phyloP scores from a whole-genome alignment of 1,284 basidiomycete species.

The Ganoderma boninense region DNA sequence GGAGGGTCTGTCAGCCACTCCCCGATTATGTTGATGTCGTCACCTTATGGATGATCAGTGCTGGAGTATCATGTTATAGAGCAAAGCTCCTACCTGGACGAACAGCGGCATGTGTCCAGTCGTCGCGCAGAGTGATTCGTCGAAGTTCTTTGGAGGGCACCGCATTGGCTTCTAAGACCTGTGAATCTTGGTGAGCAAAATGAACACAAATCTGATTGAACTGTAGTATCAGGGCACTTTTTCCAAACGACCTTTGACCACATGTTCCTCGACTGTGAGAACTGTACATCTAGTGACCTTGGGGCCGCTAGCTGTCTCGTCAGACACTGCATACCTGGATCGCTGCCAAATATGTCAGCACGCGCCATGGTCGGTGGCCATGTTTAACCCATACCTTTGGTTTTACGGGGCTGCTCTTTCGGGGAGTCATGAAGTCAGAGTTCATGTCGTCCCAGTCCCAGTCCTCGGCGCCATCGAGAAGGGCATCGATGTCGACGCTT shows the following conservation, averaged over 20 bases:
- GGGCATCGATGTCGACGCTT: constrained; percentile 41
- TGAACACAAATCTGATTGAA: neutral
- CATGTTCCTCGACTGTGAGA: constrained; percentile 37
- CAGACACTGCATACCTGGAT: constrained; percentile 32
- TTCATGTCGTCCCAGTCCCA: constrained; percentile 64
- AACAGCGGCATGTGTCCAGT: constrained; percentile 71
- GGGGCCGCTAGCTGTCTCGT: constrained; percentile 45
- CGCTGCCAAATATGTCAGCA: constrained; percentile 11
- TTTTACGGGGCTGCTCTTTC: constrained; percentile 38
- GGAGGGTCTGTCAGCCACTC: constrained; percentile 35
- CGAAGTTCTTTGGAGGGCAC: constrained; percentile 47
- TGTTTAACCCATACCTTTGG: constrained; percentile 19
- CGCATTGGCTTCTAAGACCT: constrained; percentile 50
- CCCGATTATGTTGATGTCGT: constrained; percentile 84
- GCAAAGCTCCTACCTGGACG: constrained; percentile 52
- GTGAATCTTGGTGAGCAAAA: neutral
- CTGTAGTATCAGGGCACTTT: constrained; percentile 20
- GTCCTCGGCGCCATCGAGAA: constrained; percentile 54
- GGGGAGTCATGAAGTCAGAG: constrained; percentile 46
- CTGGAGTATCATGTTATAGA: neutral
- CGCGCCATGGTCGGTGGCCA: neutral
- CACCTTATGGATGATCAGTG: constrained; percentile 54
- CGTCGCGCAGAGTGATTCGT: constrained; percentile 64
- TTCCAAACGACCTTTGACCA: constrained; percentile 21
- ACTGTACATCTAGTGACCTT: constrained; percentile 58